These are phyloP conservation scores for Trebouxia sp. DNA, from an alignment of 139 green algal species.

Conservation along the genomic window DNA sequence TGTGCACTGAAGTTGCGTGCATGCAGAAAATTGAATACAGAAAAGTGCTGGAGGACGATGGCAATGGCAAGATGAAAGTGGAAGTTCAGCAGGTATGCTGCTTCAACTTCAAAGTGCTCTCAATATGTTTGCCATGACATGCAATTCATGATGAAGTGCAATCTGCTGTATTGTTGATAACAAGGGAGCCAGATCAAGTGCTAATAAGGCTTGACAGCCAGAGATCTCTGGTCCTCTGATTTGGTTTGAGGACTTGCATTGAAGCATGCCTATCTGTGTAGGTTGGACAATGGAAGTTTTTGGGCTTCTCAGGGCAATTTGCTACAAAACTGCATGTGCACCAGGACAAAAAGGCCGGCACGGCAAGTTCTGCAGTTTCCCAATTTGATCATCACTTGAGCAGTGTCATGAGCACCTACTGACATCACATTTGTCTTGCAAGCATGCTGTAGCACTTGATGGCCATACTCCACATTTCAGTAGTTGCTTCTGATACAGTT, in stretches of 20 bases:
- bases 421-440: not conserved
- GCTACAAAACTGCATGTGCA: constrained; percentile 36
- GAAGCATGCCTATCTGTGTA: too few relatives aligned
- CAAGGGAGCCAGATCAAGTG: too few relatives aligned
- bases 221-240: too few relatives aligned
- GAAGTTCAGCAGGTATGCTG: constrained; percentile 60
- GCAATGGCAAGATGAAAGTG: constrained; percentile 40
- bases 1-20: too few relatives aligned
- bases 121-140: constrained; percentile 30
- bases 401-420: too few relatives aligned
- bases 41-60: constrained; percentile 56
- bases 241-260: too few relatives aligned
- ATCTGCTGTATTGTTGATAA: constrained; percentile 41
- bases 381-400: too few relatives aligned
- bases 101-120: constrained; percentile 53
- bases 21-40: constrained; percentile 49
- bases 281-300: constrained; percentile 47
- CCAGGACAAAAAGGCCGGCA: constrained; percentile 46
- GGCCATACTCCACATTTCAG: not conserved
- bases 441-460: constrained; percentile 18
- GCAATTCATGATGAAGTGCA: constrained; percentile 39
- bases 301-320: constrained; percentile 48
- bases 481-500: too few relatives aligned
- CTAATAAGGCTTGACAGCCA: not conserved
- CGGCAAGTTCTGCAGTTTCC: too few relatives aligned